These are phyloP conservation scores for Sporothrix phasma DNA, from an alignment of 2,329 filamentous ascomycete genomes.

Conservation along the genomic window DNA sequence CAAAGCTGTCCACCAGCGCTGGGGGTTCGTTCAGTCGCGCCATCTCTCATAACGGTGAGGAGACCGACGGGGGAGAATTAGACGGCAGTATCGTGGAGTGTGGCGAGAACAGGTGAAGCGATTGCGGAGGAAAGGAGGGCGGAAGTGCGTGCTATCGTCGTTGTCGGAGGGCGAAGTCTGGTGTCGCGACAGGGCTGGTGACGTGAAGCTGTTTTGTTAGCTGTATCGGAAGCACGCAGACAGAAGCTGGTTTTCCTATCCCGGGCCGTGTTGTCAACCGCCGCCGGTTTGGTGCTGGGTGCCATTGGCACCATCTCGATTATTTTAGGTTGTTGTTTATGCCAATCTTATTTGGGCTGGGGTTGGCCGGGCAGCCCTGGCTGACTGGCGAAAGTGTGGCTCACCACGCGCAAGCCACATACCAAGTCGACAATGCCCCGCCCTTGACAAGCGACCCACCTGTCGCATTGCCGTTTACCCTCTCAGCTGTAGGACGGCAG, in stretches of 20 bases:
- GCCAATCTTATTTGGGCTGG: constrained; percentile 10
- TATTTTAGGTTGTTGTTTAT: constrained; percentile 17
- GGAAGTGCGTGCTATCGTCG: not conserved
- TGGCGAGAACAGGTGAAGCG: not conserved
- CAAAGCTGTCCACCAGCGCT: constrained; percentile 57
- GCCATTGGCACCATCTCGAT: constrained; percentile 8
- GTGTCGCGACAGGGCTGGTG: not conserved
- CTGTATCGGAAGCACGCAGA: not conserved
- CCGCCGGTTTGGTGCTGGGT: constrained; percentile 1
- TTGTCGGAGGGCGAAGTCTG: not conserved
- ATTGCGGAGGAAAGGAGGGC: not conserved
- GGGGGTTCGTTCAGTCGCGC: constrained; percentile 71
- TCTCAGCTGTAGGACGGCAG: too few relatives aligned
- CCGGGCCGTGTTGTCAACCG: not conserved
- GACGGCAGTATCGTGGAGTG: constrained; percentile 9
- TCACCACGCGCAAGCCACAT: constrained; percentile 14
- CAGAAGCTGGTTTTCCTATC: constrained; percentile 1
- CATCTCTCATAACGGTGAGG: constrained; percentile 44
- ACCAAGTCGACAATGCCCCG: constrained; percentile 5
- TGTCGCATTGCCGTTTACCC: too few relatives aligned
- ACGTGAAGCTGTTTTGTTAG: constrained; percentile 6
- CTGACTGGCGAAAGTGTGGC: constrained; percentile 14
- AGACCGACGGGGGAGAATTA: constrained; percentile 1
- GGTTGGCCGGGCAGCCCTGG: constrained; percentile 20
- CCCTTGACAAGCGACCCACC: not conserved